A percentile compares a stretch with the other conserved stretches of the same genome.
Conservation (phyloP, 441 rosid genomes). For the Gossypium armourianum region DNA sequence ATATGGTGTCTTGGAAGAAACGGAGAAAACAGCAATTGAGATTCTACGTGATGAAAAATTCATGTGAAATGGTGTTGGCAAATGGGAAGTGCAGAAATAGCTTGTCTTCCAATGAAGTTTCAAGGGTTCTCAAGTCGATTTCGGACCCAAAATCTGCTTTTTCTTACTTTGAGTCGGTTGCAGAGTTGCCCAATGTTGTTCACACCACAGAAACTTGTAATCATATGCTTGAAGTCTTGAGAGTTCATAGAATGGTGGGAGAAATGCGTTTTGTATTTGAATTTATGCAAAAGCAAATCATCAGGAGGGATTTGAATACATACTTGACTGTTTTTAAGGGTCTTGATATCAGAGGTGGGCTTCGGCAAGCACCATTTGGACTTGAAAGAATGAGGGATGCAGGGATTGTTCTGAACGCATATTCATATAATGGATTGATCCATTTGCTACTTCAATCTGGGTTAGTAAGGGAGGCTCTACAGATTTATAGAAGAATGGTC, state of each 20-base stretch:
- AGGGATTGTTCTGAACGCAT: conserved; percentile 61
- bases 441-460: conserved; percentile 58
- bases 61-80: conserved; percentile 25
- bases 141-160: conserved; percentile 46
- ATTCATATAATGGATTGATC: conserved; percentile 72
- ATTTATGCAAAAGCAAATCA: conserved; percentile 69
- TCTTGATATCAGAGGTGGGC: conserved; percentile 52
- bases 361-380: conserved; percentile 44
- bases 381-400: conserved; percentile 52
- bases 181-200: conserved; percentile 34
- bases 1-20: conserved; percentile 30
- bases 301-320: conserved; percentile 50
- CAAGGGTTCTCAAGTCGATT: conserved; percentile 36
- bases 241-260: conserved; percentile 39
- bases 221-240: conserved; percentile 65
- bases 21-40: conserved; percentile 27
- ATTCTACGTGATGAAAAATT: conserved; percentile 29
- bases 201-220: conserved; percentile 67
- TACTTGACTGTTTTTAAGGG: conserved; percentile 52
- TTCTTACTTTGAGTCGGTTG: conserved; percentile 50
- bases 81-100: conserved; percentile 25
- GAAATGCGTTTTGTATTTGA: conserved; percentile 65
- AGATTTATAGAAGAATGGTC: conserved; percentile 53
- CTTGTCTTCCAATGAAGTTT: conserved; percentile 41
- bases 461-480: conserved; percentile 49